Percentiles rank a stretch among this genome's conserved stretches.
Evolutionary conservation across 805 yeast species (phyloP).

Genomic region (Wickerhamomyces bisporus): DNA sequence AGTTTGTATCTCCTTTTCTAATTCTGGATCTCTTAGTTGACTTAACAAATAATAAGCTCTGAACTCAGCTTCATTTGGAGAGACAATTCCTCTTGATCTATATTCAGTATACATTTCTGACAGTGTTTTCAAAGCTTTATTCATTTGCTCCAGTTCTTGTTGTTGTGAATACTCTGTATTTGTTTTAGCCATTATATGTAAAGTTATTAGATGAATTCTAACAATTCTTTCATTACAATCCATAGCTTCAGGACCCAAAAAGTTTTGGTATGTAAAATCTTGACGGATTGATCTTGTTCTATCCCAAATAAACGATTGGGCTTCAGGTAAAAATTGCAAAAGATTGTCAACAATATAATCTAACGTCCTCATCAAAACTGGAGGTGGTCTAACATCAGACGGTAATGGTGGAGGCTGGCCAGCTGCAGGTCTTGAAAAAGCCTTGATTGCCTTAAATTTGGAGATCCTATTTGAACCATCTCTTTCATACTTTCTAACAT

Average conservation of each 20-base stretch:
- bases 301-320: constrained; percentile 94
- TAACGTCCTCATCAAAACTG: constrained; percentile 58
- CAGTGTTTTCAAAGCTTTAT: constrained; percentile 83
- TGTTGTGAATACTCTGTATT: constrained; percentile 79
- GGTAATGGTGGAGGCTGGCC: constrained; percentile 98
- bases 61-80: constrained; percentile 89
- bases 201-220: constrained; percentile 73
- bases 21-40: constrained; percentile 78
- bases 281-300: constrained; percentile 94
- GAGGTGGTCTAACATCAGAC: constrained; percentile 95
- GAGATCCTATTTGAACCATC: constrained; percentile 57
- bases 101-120: constrained; percentile 83
- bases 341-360: constrained; percentile 64
- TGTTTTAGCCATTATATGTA: constrained; percentile 81
- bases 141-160: constrained; percentile 92
- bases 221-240: constrained; percentile 91
- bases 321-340: constrained; percentile 65
- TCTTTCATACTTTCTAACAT: constrained; percentile 73
- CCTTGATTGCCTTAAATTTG: constrained; percentile 66
- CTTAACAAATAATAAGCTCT: constrained; percentile 81
- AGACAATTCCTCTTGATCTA: constrained; percentile 57
- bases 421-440: constrained; percentile 95
- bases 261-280: constrained; percentile 94
- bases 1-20: constrained; percentile 68
- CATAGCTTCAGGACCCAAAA: constrained; percentile 87